Conservation (phyloP, 2,329 filamentous ascomycete genomes). For the Sarocladium brachiariae region DNA sequence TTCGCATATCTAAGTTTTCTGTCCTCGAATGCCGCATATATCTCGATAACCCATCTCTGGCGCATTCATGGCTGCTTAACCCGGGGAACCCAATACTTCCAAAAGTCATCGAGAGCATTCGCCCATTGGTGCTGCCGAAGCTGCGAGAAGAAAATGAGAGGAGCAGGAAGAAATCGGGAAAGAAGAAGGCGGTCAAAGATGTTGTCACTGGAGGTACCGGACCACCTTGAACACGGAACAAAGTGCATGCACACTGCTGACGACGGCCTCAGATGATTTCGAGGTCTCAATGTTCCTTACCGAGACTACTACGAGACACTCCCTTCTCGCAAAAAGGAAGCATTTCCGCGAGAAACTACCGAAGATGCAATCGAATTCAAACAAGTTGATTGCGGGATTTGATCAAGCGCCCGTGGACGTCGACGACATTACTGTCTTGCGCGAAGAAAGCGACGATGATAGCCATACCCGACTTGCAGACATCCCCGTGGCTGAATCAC, state of each 20-base stretch:
- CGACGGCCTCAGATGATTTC: slow-evolving; percentile 64
- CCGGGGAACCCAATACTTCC: slow-evolving; percentile 69
- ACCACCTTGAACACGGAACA: neutral
- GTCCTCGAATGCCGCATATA: slow-evolving; percentile 97
- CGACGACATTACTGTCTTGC: slow-evolving; percentile 25
- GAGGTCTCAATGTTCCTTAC: slow-evolving; percentile 92
- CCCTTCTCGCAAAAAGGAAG: slow-evolving; percentile 80
- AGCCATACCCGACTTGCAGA: slow-evolving; percentile 23
- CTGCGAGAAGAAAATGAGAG: slow-evolving; percentile 73
- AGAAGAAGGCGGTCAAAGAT: slow-evolving; percentile 80
- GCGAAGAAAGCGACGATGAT: slow-evolving; percentile 42
- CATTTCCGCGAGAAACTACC: slow-evolving; percentile 56
- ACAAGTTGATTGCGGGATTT: slow-evolving; percentile 50
- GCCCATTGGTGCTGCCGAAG: slow-evolving; percentile 83
- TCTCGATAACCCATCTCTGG: slow-evolving; percentile 80
- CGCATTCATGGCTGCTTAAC: slow-evolving; percentile 77
- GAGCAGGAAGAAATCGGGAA: slow-evolving; percentile 50
- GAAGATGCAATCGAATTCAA: slow-evolving; percentile 54
- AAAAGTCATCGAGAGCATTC: slow-evolving; percentile 76
- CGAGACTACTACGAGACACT: slow-evolving; percentile 77
- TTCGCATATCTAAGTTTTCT: slow-evolving; percentile 87
- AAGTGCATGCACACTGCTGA: neutral
- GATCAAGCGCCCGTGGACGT: slow-evolving; percentile 48
- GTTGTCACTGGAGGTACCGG: slow-evolving; percentile 66
- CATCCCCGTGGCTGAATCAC: slow-evolving; percentile 23